Evolutionary conservation across 1,139 yeast species (phyloP), one percentile per base, ranked within the genome.

Genomic region (Zygotorulaspora mrakii): DNA sequence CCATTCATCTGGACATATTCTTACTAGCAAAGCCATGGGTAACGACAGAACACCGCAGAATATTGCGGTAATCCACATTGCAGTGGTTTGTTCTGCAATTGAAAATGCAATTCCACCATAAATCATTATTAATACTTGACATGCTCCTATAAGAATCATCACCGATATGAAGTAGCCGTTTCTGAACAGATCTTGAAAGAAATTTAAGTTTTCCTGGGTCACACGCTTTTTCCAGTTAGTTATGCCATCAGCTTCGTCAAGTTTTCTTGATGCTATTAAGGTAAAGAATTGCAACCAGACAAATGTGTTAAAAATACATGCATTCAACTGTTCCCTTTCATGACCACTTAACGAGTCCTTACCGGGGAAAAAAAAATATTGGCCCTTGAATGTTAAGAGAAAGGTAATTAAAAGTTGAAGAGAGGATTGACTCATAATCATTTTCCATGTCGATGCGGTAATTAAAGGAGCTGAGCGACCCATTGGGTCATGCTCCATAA

Each of bases 201-300:
- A 85, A 64, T 91, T 84, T 65, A 86, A 73, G 62, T 84, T 83
- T 29, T 71, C 68, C 16, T 67, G 50, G 3, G 79, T 73, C 34
- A 81, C 68, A 59, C 94, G 73, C 23, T 73, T 83, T 45, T 70
- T 70, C 34, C 82, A 68, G 2, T 66, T 70, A 2, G 69, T 67
- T 23, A 82, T 68, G 26, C 82, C 87, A 54, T 81, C 87, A 39
- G 82, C 87, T 68, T 91, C 96, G 63, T 91, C 97, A 43, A 91
- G 70, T 52, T 94, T 85, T 58, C 99, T 77, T 5, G 95, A 82
- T 30, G 88, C 95, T 57, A 91, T 78, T 67, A 91, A 74, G 57
- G 91, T 88, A 77, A 94, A 91, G 61, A 89, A 83, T 67, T 91
- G 99, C 65, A 91, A 71, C 98, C 98, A 91, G 38, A 91, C 98